Evolutionary conservation across 192 early-diverging fungal genomes (phyloP).

Genomic region (Coemansia sp.): DNA sequence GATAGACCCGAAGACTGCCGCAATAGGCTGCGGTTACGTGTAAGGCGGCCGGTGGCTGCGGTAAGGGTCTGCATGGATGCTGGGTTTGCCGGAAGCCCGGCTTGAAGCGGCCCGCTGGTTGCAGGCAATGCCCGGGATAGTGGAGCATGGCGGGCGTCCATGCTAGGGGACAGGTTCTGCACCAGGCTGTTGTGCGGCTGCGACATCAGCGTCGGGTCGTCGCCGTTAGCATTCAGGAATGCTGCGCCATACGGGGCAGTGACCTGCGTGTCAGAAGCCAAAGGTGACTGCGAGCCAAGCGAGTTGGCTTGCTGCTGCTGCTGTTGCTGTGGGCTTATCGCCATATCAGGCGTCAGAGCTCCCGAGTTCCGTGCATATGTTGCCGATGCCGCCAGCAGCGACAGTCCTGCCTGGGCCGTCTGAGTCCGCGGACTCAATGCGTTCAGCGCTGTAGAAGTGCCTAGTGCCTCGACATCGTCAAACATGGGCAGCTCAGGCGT

Average conservation of each 20-base stretch:
- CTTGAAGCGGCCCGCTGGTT: not conserved
- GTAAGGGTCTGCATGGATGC: constrained; percentile 10
- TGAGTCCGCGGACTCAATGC: constrained; percentile 48
- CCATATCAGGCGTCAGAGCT: constrained; percentile 16
- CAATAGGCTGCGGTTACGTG: constrained; percentile 38
- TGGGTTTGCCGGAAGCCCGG: not conserved
- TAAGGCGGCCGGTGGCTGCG: constrained; percentile 24
- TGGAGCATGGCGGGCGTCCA: constrained; percentile 16
- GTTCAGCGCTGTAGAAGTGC: constrained; percentile 3
- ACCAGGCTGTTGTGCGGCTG: constrained; percentile 53
- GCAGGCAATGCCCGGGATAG: not conserved
- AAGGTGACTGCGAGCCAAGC: constrained; percentile 3
- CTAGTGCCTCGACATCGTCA: constrained; percentile 37
- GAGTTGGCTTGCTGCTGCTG: not conserved
- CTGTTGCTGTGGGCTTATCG: not conserved
- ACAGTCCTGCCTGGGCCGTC: constrained; percentile 48
- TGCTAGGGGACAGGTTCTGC: constrained; percentile 37
- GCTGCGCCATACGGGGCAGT: constrained; percentile 22
- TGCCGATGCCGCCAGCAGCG: constrained; percentile 44
- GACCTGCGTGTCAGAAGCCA: constrained; percentile 12
- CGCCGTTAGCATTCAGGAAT: constrained; percentile 32
- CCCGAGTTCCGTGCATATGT: constrained; percentile 31
- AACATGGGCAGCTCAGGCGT: constrained; percentile 43
- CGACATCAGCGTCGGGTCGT: constrained; percentile 49
- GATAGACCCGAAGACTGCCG: constrained; percentile 40